Evolutionary conservation across 352 stramenopile species (phyloP).

Genomic region (Globisporangium sylvaticum): DNA sequence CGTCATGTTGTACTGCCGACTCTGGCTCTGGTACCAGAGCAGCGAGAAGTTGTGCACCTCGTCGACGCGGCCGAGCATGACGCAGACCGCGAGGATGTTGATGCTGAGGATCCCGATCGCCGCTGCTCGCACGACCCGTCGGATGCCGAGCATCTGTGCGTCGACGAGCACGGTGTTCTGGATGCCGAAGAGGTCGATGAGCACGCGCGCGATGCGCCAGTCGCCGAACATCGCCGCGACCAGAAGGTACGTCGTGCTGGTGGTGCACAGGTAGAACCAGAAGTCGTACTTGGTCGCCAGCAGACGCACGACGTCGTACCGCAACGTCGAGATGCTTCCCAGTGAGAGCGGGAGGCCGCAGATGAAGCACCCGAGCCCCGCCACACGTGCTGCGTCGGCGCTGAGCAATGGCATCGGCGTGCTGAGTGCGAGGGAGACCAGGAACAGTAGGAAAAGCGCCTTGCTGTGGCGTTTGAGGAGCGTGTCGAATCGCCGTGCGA

Average conservation of each 20-base stretch:
- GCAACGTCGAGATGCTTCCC: no score
- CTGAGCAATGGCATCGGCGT: slow-evolving; percentile 18
- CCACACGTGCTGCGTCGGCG: slow-evolving; percentile 4
- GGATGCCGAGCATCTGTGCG: slow-evolving; percentile 24
- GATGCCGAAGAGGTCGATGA: slow-evolving; percentile 30
- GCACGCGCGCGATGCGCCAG: slow-evolving; percentile 15
- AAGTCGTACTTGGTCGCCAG: no score
- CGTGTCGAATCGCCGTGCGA: slow-evolving; percentile 14
- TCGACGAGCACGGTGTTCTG: slow-evolving; percentile 32
- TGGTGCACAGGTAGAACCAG: slow-evolving; percentile 30
- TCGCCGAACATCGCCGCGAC: slow-evolving; percentile 20
- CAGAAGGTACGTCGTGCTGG: slow-evolving; percentile 10
- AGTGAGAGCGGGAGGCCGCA: slow-evolving; percentile 14
- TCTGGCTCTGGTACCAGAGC: slow-evolving; percentile 18
- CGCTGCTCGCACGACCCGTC: slow-evolving; percentile 10
- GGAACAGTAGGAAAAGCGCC: slow-evolving; percentile 7
- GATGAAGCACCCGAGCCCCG: slow-evolving; percentile 10
- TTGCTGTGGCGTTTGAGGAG: slow-evolving; percentile 21
- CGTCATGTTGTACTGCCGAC: slow-evolving; percentile 15
- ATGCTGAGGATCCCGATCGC: slow-evolving; percentile 13
- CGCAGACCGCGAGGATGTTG: slow-evolving; percentile 20
- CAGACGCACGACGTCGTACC: no score
- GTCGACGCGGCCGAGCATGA: slow-evolving; percentile 23
- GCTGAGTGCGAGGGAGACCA: slow-evolving; percentile 19
- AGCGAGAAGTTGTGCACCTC: slow-evolving; percentile 10